These are phyloP conservation scores for Taphrina confusa DNA, from an alignment of 1,139 yeast genomes.

Conservation along the genomic window DNA sequence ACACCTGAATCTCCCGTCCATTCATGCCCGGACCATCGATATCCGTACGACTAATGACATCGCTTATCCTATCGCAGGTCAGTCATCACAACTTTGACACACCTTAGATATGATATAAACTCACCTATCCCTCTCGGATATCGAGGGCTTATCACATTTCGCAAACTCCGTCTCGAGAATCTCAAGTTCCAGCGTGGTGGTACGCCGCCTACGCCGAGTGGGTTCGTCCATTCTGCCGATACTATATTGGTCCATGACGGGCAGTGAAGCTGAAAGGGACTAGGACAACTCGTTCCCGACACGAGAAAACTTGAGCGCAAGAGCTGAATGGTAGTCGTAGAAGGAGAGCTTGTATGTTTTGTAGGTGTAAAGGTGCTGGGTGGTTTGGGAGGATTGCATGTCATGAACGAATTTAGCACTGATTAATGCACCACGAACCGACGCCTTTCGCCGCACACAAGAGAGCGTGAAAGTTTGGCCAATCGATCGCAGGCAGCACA, in stretches of 20 bases:
- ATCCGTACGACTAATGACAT: conserved; percentile 12
- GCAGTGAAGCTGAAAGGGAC: too few species aligned
- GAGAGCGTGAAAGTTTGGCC: too few species aligned
- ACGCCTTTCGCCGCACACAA: too few species aligned
- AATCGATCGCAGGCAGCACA: too few species aligned
- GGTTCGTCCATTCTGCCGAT: conserved; percentile 12
- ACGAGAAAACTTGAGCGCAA: too few species aligned
- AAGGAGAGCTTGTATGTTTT: background rate
- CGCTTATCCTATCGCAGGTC: conserved; percentile 15
- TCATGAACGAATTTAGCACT: conserved; percentile 6
- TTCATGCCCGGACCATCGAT: conserved; percentile 29
- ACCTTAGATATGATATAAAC: conserved; percentile 47
- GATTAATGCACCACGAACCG: conserved; percentile 3
- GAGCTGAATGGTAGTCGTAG: too few species aligned
- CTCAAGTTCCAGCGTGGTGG: conserved; percentile 80
- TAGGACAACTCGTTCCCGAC: too few species aligned
- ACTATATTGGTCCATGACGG: conserved; percentile 19
- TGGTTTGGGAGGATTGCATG: background rate
- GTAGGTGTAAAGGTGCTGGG: too few species aligned
- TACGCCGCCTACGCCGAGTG: conserved; percentile 74
- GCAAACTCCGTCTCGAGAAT: conserved; percentile 78
- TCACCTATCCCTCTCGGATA: conserved; percentile 90
- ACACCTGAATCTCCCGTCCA: conserved; percentile 51
- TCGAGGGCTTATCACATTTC: conserved; percentile 77
- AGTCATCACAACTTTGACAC: background rate